These are phyloP conservation scores for Aspergillus sp. DNA, from an alignment of 2,329 filamentous ascomycete species.

Conservation along the genomic window DNA sequence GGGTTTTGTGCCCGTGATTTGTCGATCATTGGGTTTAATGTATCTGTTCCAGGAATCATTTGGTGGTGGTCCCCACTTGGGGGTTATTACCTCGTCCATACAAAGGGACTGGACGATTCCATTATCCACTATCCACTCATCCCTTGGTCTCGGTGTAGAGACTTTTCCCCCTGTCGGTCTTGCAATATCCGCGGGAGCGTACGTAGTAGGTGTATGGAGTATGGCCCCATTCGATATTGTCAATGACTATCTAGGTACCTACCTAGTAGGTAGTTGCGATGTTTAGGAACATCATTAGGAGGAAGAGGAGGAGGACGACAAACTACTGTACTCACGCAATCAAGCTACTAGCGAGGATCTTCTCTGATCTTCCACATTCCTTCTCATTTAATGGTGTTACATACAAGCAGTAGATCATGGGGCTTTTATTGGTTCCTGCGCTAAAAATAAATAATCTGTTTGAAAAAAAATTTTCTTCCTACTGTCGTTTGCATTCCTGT, in stretches of 20 bases:
- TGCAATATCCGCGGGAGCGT: no score
- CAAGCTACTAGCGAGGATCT: conserved; percentile 9
- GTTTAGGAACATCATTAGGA: no score
- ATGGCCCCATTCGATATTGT: no score
- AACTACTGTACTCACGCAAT: conserved; percentile 2
- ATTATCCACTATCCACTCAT: not conserved
- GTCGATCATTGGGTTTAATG: conserved; percentile 15
- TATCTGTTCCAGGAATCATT: conserved; percentile 15
- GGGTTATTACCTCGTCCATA: conserved; percentile 7
- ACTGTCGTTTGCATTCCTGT: not conserved
- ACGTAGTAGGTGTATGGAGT: no score
- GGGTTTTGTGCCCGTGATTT: conserved; percentile 11
- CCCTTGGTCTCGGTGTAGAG: not conserved
- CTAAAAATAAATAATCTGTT: conserved; percentile 22
- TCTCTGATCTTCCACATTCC: conserved; percentile 18
- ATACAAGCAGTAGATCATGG: conserved; percentile 21
- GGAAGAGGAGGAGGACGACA: no score
- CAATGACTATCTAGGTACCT: not conserved
- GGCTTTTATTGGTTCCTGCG: conserved; percentile 13
- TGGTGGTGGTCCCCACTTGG: conserved; percentile 17
- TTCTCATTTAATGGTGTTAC: conserved; percentile 20
- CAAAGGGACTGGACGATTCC: not conserved
- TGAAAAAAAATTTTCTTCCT: conserved; percentile 6
- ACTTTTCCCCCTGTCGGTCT: no score
- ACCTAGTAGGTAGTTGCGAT: not conserved